Base-by-base conservation (phyloP, 768 basidiomycete genomes). In the Trametes villosa region DNA sequence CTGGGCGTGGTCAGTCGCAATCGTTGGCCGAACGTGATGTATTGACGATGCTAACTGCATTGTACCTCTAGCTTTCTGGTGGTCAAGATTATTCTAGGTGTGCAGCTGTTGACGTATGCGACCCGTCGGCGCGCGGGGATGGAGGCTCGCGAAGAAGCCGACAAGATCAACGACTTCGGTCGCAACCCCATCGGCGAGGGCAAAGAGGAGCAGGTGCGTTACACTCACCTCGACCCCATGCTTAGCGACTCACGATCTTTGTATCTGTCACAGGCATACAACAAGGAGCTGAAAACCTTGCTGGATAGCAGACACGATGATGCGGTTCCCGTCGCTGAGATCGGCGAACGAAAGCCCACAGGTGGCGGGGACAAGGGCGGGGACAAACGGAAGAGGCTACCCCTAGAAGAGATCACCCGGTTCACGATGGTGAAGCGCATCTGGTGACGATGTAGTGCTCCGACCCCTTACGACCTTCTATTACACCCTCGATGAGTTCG, bases 371-470 rank as follows among this genome's bases (percentile, higher is more conserved):
- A 56, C 31, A 62, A 65, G 44, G 66, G 53, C 30, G 72, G 69
- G 20, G 71, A 78, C 41, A 86, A 83, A 72, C 84, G 79, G 69
- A 87, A 83, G 57, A 78, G 86, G 46, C 81, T 92, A 57, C 84
- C 85, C 59, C 74, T 98, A 50, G 94, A 97, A 71, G 93, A 96
- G 69, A 81, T 98, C 49, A 96, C 93, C 33, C 76, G 95, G 56
- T 98, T 91, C 78, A 96, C 94, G 20, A 98, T 98, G 95, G 90
- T 96, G 46, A 96, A 96, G 71, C 81, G 92, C 53, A 96, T 96
- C 45, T 96, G 85, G 84, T 88, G 64, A 51, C 20, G 34, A 36
- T 9, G 7, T 38, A 12, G 18, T 26, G 50, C 31, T 8, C n/a
- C 4, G 4, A 38, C 12, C 4, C n/a, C 12, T 18, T 45, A 15